Evolutionary conservation across 2,329 filamentous ascomycete genomes (phyloP), one percentile per base, ranked within the genome.

Genomic region (Apiospora koreana): DNA sequence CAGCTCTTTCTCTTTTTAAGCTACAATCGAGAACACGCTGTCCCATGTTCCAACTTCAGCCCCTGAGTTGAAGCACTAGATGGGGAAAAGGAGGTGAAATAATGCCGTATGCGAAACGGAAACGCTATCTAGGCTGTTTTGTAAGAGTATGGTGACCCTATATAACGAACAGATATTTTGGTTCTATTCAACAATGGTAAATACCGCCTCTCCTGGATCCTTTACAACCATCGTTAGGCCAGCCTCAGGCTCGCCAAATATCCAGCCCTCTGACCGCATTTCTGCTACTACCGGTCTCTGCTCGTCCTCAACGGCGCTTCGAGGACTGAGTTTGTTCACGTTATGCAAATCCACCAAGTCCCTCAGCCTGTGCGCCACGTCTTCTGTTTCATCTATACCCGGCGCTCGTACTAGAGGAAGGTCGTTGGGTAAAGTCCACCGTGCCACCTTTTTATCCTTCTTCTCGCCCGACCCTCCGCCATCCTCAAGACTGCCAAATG

Each of bases 341-440:
- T 68, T 35, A 31, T 68, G 67, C n/a, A 64, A 25, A 28, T 68
- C 67, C n/a, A 68, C 67, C 46, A 68, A 23, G 23, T 68, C 67
- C 21, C 23, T 42, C 50, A 68, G 38, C 35, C 67, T 54, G n/a
- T 31, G 67, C 14, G 50, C 67, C n/a, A 68, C 42, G 8, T 64
- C 67, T 23, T 64, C 50, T 35, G 50, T 68, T 25, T 68, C 67
- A 16, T 68, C 67, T 6, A 21, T 16, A 1, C 67, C 67, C 9
- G 67, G 67, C 42, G 14, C 12, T 1, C 67, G 48, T 21, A 68
- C 67, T 8, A 68, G 50, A 0, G 67, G 46, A 8, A 68, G 35
- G 35, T 64, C 67, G 23, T 68, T 35, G 9, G 62, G 62, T 28
- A 65, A 21, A 14, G 62, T 65, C 62, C 62, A 65, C 35, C 62